Evolutionary conservation across 345 rosid genomes (phyloP).

Genomic region (Combretum micranthum): DNA sequence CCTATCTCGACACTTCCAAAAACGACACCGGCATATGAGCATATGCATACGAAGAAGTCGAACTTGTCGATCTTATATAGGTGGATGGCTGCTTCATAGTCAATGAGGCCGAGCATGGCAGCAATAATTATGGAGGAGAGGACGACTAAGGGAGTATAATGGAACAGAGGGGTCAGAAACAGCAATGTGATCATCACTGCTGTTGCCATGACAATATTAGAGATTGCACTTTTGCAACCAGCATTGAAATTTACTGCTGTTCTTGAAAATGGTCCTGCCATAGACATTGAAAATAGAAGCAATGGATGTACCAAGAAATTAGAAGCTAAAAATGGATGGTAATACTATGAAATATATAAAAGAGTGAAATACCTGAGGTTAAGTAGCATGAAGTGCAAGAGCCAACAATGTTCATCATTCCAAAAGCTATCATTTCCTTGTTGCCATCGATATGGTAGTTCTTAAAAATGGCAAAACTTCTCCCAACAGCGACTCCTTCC

Average conservation of each 20-base stretch:
- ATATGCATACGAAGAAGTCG: constrained; percentile 73
- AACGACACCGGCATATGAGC: constrained; percentile 78
- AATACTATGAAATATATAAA: no score
- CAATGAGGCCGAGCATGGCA: constrained; percentile 94
- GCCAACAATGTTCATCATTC: constrained; percentile 88
- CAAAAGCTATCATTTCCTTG: constrained; percentile 97
- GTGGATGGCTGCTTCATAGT: constrained; percentile 74
- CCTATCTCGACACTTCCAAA: constrained; percentile 84
- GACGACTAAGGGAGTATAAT: constrained; percentile 90
- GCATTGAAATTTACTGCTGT: constrained; percentile 93
- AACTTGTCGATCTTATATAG: constrained; percentile 83
- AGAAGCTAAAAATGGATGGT: no score
- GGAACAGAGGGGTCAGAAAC: constrained; percentile 76
- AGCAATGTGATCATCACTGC: constrained; percentile 81
- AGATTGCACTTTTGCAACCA: constrained; percentile 79
- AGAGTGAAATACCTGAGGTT: constrained; percentile 46
- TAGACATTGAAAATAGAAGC: no score
- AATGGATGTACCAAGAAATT: no score
- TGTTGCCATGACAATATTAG: constrained; percentile 88
- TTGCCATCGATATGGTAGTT: constrained; percentile 89
- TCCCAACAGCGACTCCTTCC: constrained; percentile 98
- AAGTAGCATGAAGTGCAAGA: constrained; percentile 91
- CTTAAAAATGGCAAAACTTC: constrained; percentile 88
- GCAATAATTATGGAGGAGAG: constrained; percentile 71
- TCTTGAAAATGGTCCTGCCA: constrained; percentile 87